Evolutionary conservation across 495 filamentous ascomycete genomes (phyloP).

Genomic region (Lophiotrema nucula): DNA sequence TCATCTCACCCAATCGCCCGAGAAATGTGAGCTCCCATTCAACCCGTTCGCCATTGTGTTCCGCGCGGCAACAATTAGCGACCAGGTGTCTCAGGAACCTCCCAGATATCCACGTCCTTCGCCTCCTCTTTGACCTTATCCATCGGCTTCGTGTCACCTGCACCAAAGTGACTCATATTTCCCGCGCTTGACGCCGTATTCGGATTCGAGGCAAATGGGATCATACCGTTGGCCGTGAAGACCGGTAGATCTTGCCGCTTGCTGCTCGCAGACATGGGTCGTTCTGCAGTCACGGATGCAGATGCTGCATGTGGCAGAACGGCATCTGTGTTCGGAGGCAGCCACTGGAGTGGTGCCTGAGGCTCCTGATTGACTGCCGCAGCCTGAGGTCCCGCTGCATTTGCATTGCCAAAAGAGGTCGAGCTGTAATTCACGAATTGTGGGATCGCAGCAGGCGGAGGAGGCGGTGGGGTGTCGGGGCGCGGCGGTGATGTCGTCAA

Average conservation of each 20-base stretch:
- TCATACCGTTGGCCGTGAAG: conserved; percentile 25
- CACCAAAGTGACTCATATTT: too few relatives aligned
- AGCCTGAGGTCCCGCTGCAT: not conserved
- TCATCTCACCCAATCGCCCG: too few relatives aligned
- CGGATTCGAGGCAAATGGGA: conserved; percentile 30
- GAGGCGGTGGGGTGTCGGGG: conserved; percentile 32
- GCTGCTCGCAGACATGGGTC: conserved; percentile 19
- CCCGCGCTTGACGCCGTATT: conserved; percentile 12
- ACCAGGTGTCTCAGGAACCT: conserved; percentile 28
- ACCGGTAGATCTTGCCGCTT: conserved; percentile 24
- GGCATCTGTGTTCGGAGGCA: conserved; percentile 18
- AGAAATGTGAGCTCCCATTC: too few relatives aligned
- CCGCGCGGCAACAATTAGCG: too few relatives aligned
- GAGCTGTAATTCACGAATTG: conserved; percentile 14
- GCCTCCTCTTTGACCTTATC: not conserved
- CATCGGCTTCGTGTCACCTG: not conserved
- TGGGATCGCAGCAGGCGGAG: conserved; percentile 23
- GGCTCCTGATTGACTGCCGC: not conserved
- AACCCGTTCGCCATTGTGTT: too few relatives aligned
- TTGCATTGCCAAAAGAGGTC: not conserved
- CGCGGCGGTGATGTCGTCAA: conserved; percentile 23
- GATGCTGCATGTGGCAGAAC: not conserved
- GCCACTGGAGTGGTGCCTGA: conserved; percentile 24
- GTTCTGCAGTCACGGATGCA: not conserved
- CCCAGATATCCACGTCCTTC: conserved; percentile 23